Conservation (phyloP, 495 filamentous ascomycete species). For the Daldinia loculata region DNA sequence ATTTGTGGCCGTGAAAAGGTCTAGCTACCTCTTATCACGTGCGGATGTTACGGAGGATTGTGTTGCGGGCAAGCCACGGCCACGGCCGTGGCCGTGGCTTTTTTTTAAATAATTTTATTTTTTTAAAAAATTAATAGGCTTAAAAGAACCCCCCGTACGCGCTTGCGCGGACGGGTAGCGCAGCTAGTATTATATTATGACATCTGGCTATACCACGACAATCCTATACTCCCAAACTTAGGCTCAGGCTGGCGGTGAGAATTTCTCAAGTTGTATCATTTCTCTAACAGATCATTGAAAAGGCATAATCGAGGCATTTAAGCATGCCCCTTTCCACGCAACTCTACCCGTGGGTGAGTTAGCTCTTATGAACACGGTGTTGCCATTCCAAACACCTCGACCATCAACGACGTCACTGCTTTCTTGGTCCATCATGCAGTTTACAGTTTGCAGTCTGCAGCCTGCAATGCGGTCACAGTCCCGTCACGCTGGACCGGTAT, state of each 20-base stretch:
- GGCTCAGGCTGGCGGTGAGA: neutral
- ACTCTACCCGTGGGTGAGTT: neutral
- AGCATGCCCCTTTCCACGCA: neutral
- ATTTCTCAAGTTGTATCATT: neutral
- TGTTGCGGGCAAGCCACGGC: too few relatives aligned
- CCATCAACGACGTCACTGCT: slow-evolving; percentile 9
- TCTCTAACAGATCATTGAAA: neutral
- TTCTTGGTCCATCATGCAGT: slow-evolving; percentile 28
- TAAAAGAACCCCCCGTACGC: too few relatives aligned
- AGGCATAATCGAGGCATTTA: slow-evolving; percentile 16
- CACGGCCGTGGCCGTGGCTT: too few relatives aligned
- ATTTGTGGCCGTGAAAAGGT: too few relatives aligned
- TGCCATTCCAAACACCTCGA: slow-evolving; percentile 14
- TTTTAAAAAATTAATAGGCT: too few relatives aligned
- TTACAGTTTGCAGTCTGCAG: neutral
- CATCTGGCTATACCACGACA: neutral
- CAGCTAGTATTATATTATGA: too few relatives aligned
- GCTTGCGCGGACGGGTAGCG: too few relatives aligned
- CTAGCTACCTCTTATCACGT: too few relatives aligned
- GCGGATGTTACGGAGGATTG: too few relatives aligned
- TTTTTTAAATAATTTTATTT: too few relatives aligned
- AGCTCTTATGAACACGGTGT: slow-evolving; percentile 7
- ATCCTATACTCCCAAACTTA: neutral
- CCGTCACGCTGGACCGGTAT: slow-evolving; percentile 17
- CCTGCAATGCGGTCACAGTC: slow-evolving; percentile 20